A percentile compares a stretch with the other conserved stretches of the same genome.
These are phyloP conservation scores for Suillus spraguei DNA, from an alignment of 768 basidiomycete species.

Conservation along the genomic window DNA sequence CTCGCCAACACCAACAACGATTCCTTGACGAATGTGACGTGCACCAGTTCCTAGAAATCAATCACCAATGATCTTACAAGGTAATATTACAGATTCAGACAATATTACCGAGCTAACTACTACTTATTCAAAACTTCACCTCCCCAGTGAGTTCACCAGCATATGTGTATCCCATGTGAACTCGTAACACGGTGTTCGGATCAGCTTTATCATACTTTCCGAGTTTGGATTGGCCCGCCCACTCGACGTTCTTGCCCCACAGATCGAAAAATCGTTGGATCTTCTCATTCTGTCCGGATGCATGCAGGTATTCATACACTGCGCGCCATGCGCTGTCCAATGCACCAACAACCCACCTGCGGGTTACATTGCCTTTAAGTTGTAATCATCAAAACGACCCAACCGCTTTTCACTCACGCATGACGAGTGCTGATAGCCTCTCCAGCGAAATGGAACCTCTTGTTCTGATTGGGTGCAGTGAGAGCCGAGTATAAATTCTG, in stretches of 20 bases:
- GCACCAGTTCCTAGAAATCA: too few relatives aligned
- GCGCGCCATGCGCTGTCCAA: constrained; percentile 40
- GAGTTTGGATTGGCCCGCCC: too few relatives aligned
- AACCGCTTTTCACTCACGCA: constrained; percentile 18
- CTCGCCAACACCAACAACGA: too few relatives aligned
- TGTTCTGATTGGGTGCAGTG: constrained; percentile 32
- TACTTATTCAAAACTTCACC: too few relatives aligned
- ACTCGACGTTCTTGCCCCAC: constrained; percentile 26
- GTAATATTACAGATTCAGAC: too few relatives aligned
- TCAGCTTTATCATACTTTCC: too few relatives aligned
- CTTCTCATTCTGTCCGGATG: constrained; percentile 15
- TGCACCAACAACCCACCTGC: constrained; percentile 42
- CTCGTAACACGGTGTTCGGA: too few relatives aligned
- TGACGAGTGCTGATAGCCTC: constrained; percentile 42
- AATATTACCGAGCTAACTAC: too few relatives aligned
- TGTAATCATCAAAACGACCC: background rate
- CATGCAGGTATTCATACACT: constrained; percentile 28
- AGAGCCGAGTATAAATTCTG: constrained; percentile 33
- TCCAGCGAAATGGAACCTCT: constrained; percentile 37
- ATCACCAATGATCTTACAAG: too few relatives aligned
- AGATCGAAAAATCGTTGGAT: constrained; percentile 20
- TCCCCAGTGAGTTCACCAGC: too few relatives aligned
- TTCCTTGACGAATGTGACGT: too few relatives aligned
- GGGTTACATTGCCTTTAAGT: background rate
- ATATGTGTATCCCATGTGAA: too few relatives aligned